These are phyloP conservation scores for Hypsizygus ulmarius DNA, from an alignment of 1,284 basidiomycete species.

Conservation along the genomic window DNA sequence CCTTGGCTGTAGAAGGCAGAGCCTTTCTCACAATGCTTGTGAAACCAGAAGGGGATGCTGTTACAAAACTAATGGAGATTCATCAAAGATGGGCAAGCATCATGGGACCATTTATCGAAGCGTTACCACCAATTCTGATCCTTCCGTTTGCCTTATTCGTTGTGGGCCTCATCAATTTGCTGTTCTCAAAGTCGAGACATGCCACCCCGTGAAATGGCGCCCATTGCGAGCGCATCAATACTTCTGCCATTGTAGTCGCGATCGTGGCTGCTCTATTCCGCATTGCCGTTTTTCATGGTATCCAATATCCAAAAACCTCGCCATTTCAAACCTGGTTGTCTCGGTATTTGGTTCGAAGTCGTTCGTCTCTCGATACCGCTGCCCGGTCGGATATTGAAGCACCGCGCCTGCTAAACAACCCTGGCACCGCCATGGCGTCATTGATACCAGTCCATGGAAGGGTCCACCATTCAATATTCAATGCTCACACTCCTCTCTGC, in stretches of 20 bases:
- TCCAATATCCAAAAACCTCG: not conserved
- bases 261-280: not conserved
- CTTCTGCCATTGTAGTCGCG: not conserved
- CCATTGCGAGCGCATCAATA: not conserved
- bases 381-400: not conserved
- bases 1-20: slow-evolving; percentile 1
- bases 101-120: not conserved
- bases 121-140: not conserved
- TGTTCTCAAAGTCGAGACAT: not conserved
- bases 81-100: not conserved
- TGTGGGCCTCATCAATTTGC: not conserved
- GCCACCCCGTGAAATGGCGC: not conserved
- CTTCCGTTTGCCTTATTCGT: not conserved
- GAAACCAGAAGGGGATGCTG: slow-evolving; percentile 4
- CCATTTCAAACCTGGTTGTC: slow-evolving; percentile 2
- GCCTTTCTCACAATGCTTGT: not conserved
- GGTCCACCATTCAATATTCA: not conserved
- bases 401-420: not conserved
- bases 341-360: not conserved
- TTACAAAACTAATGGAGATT: slow-evolving; percentile 1
- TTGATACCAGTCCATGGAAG: slow-evolving; percentile 1
- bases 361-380: not conserved
- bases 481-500: slow-evolving; percentile 1
- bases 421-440: slow-evolving; percentile 1
- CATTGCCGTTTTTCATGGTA: not conserved